Base-by-base conservation (phyloP, 108 stramenopile genomes). In the Seminavis robusta region DNA sequence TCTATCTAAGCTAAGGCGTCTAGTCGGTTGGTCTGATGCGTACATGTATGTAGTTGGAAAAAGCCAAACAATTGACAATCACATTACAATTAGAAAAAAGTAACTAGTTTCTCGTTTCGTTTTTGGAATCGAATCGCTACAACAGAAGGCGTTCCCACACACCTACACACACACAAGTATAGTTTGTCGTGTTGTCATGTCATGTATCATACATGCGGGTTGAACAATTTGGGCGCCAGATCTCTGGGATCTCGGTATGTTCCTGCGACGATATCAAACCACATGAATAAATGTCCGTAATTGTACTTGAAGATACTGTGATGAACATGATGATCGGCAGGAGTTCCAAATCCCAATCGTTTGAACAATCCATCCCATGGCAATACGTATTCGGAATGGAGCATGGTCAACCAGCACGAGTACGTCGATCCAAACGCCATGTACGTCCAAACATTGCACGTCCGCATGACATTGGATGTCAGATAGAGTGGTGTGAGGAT, bases 291-390 rank as follows among this genome's bases (percentile, higher is more conserved):
- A 72, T 98, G 97, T 21, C 97, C 95, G 62, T 79, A 95, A 67
- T 98, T 98, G 61, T 77, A 94, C 52, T 84, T 87, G 85, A 95
- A 98, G 60, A 94, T 69, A 49, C 82, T 88, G 63, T 98, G 97
- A 72, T 98, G 97, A n/a, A 94, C 91, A 62, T 94, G 91, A 80
- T 98, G 97, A 70, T 95, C 92, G 6, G 79, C 90, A 7, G 90
- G 73, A 24, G 95, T 96, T 0, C 95, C 95, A 37, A 96, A 75
- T 9, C 92, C 92, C 24, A 94, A 34, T 4, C 4, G 24, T 3
- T 82, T 82, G 70, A 94, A 94, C 16, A 85, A 0, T 19, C 79
- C 86, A 63, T 84, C 86, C 84, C 88, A 88, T 17, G 88, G 90
- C 59, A 83, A 79, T 26, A 69, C 57, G 48, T 90, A 81, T 61